Evolutionary conservation across 768 basidiomycete species (phyloP).

Genomic region (Tephrocybe sp.): DNA sequence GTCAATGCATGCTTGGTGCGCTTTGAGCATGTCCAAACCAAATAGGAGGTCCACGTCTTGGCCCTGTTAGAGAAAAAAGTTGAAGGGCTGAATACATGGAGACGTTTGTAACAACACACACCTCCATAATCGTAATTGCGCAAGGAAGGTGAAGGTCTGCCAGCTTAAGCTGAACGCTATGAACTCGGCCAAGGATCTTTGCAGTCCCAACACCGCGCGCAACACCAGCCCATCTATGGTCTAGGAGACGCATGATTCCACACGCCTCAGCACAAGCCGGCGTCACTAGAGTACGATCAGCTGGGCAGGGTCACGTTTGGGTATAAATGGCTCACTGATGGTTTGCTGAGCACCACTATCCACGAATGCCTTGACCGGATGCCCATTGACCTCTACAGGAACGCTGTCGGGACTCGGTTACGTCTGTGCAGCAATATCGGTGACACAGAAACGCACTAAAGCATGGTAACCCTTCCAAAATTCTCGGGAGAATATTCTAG

Average conservation of each 20-base stretch:
- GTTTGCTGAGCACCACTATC: conserved; percentile 98
- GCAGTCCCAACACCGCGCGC: conserved; percentile 95
- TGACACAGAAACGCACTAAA: conserved; percentile 65
- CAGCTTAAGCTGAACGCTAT: conserved; percentile 90
- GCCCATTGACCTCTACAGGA: conserved; percentile 88
- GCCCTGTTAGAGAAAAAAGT: conserved; percentile 47
- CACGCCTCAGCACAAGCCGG: conserved; percentile 91
- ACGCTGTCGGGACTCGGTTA: conserved; percentile 50
- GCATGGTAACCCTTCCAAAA: conserved; percentile 95
- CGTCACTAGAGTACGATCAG: conserved; percentile 58
- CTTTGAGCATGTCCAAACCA: conserved; percentile 99
- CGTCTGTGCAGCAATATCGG: background rate
- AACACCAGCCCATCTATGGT: conserved; percentile 84
- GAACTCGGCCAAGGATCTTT: conserved; percentile 90
- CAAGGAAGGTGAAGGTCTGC: conserved; percentile 84
- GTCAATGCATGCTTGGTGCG: conserved; percentile 96
- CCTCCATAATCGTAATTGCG: conserved; percentile 95
- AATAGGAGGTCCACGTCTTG: conserved; percentile 93
- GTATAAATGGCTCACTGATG: conserved; percentile 66
- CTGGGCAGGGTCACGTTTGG: background rate
- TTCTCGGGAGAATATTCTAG: conserved; percentile 91
- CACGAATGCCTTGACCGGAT: conserved; percentile 93
- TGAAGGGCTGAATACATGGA: background rate
- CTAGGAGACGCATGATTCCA: conserved; percentile 92
- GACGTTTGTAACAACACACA: conserved; percentile 25